Evolutionary conservation across 345 rosid species (phyloP).

Genomic region (Pugionium cornutum): DNA sequence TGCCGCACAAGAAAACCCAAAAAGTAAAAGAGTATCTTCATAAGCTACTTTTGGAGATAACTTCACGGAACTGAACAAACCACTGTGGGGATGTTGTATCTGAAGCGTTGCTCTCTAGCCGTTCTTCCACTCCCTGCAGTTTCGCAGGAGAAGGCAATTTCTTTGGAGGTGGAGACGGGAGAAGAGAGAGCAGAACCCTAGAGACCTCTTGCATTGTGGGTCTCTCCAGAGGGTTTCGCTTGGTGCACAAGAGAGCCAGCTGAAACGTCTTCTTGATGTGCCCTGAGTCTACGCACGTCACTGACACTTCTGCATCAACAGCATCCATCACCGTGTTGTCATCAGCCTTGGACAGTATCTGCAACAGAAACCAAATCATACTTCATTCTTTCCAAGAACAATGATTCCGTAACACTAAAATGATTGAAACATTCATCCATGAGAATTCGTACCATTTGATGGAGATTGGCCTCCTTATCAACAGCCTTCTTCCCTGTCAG

Average conservation of each 20-base stretch:
- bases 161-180: conserved; percentile 56
- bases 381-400: conserved; percentile 1
- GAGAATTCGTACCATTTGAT: conserved; percentile 58
- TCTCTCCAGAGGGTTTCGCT: conserved; percentile 67
- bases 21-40: conserved; percentile 23
- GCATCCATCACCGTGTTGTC: conserved; percentile 89
- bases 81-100: conserved; percentile 51
- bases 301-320: conserved; percentile 84
- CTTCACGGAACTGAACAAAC: conserved; percentile 74
- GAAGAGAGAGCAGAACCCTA: conserved; percentile 64
- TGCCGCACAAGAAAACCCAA: conserved; percentile 15
- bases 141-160: conserved; percentile 39
- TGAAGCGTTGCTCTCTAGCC: conserved; percentile 27
- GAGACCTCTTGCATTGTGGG: conserved; percentile 95
- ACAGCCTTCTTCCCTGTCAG: conserved; percentile 96
- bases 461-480: conserved; percentile 88
- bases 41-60: conserved; percentile 64
- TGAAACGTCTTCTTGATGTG: conserved; percentile 76
- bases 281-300: conserved; percentile 66
- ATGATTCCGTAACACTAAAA: neutral
- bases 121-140: conserved; percentile 30
- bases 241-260: conserved; percentile 79
- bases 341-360: conserved; percentile 77
- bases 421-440: neutral
- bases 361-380: conserved; percentile 13